Evolutionary conservation across 2,329 filamentous ascomycete genomes (phyloP), one percentile per base, ranked within the genome.

Genomic region (Mycosphaerelloides madeirae): DNA sequence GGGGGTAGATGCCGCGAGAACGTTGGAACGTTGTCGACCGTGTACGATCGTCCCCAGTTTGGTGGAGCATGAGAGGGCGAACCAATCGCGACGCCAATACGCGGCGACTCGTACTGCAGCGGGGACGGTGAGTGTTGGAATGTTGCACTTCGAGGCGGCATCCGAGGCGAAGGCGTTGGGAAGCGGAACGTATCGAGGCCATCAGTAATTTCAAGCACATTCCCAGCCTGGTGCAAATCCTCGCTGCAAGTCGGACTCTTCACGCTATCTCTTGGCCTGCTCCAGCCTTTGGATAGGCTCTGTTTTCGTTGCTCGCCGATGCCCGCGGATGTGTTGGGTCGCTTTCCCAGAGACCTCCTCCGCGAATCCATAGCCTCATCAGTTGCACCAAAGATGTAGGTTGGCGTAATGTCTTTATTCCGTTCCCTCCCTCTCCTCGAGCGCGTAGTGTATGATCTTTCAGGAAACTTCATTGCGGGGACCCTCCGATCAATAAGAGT

Each of bases 111-210:
- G 19, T 19, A 33, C 18, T 44, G 44, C 13, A 49, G 39, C 9
- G 41, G 37, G 34, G 44, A 43, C 3, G 45, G 38, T 3, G 48
- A 49, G n/a, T 45, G 41, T 11, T 39, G 38, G 29, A 49, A 50
- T 25, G 56, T 52, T 12, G 53, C 52, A 41, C 49, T 55, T 28
- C 41, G 47, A 6, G 50, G 53, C 16, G 49, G 40, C 38, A 52
- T 41, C 35, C 48, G 48, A 22, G 56, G 57, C 22, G 56, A 58
- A 19, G 59, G 56, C 19, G 56, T 58, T 13, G 60, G 59, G 32
- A 60, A 63, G 38, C 44, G 47, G 44, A 58, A 63, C 9, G 44
- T 57, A 19, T 59, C 54, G 11, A 50, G 52, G 19, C 55, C 56
- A 11, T 51, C 44, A 15, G 31, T 42, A 33, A 56, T 55, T 18